A percentile compares a stretch with the other conserved stretches of the same genome.
phyloP scores from a whole-genome alignment of 345 rosid species.

The Salix suchowensis region DNA sequence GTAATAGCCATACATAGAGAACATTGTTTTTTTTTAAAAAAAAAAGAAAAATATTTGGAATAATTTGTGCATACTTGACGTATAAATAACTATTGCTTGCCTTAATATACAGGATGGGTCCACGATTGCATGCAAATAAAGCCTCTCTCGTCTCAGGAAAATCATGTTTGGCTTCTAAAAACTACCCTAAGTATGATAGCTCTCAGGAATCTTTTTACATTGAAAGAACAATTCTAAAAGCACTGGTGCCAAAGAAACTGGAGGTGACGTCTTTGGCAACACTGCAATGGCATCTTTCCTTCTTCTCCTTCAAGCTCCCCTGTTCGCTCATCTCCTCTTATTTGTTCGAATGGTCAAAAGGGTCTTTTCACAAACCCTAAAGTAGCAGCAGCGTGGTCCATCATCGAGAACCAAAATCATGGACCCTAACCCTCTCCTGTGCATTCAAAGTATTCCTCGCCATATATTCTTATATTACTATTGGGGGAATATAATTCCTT shows the following conservation, averaged over 20 bases:
- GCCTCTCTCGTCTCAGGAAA: not conserved
- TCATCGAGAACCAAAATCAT: not conserved
- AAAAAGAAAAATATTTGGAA: too few relatives aligned
- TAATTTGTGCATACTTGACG: too few relatives aligned
- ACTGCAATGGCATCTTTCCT: not conserved
- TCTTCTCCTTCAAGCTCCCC: not conserved
- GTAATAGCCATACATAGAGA: too few relatives aligned
- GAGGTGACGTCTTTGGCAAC: not conserved
- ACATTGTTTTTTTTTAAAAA: too few relatives aligned
- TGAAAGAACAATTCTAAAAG: conserved; percentile 3
- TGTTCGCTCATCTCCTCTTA: not conserved
- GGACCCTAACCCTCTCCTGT: conserved; percentile 3
- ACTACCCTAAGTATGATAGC: too few relatives aligned
- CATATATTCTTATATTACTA: not conserved
- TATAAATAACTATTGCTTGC: not conserved
- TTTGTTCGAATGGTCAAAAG: conserved; percentile 9
- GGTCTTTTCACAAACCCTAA: not conserved
- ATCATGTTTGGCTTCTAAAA: not conserved
- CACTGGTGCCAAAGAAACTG: conserved; percentile 17
- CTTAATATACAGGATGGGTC: not conserved
- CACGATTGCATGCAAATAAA: not conserved
- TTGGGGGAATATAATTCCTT: conserved; percentile 3
- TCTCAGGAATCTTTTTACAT: conserved; percentile 4
- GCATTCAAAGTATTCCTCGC: not conserved
- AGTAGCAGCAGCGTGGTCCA: not conserved